Conservation (phyloP, 371 early-diverging fungal genomes). For the Vairimorpha apis region DNA sequence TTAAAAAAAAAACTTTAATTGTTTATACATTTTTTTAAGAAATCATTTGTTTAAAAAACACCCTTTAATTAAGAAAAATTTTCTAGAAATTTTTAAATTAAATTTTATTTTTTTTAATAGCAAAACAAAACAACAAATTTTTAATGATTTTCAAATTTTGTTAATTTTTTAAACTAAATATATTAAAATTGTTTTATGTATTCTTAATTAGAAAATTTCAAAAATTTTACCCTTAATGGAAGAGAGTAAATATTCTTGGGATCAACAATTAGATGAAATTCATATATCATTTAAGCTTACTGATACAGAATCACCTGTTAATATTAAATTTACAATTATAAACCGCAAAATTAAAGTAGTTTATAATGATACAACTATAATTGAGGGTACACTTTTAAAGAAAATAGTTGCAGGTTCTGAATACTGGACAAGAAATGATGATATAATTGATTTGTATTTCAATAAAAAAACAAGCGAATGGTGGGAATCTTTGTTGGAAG, state of each 20-base stretch:
- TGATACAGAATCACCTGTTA: background rate
- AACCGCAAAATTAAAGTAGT: conserved; percentile 11
- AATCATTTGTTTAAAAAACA: too few relatives aligned
- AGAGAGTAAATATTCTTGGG: conserved; percentile 30
- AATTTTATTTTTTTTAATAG: too few relatives aligned
- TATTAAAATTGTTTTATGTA: too few relatives aligned
- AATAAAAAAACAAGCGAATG: conserved; percentile 22
- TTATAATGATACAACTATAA: conserved; percentile 1
- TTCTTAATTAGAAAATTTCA: background rate
- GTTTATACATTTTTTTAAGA: too few relatives aligned
- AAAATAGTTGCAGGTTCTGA: conserved; percentile 8
- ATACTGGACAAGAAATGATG: conserved; percentile 18
- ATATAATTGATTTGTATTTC: conserved; percentile 19
- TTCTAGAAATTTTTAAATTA: too few relatives aligned
- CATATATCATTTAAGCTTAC: conserved; percentile 7
- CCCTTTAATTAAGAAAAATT: too few relatives aligned
- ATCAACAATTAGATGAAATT: conserved; percentile 28
- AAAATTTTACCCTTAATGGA: background rate
- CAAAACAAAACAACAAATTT: too few relatives aligned
- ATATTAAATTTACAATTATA: background rate
- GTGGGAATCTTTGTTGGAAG: conserved; percentile 34
- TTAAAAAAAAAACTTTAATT: too few relatives aligned
- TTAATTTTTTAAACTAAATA: too few relatives aligned
- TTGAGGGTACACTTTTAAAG: conserved; percentile 21
- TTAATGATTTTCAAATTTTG: too few relatives aligned